A percentile compares a stretch with the other conserved stretches of the same genome.
phyloP scores from a whole-genome alignment of 805 yeast genomes.

The Kodamaea hsintzibuensis region DNA sequence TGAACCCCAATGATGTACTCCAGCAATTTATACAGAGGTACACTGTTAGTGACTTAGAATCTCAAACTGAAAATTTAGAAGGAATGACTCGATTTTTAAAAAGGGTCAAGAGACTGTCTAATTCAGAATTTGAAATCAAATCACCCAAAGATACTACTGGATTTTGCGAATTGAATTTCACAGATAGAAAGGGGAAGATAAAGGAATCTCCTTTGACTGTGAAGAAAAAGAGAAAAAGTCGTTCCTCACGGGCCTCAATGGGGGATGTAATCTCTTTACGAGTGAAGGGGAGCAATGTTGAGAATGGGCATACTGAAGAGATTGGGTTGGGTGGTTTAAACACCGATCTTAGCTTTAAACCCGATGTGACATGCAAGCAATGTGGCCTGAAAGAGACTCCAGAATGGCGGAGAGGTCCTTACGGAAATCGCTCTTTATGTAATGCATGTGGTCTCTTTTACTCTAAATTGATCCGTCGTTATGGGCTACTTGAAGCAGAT shows the following conservation, averaged over 20 bases:
- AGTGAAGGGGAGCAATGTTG: conserved; percentile 1
- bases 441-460: conserved; percentile 23
- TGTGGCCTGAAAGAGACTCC: conserved; percentile 21
- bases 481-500: conserved; percentile 7
- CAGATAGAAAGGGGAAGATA: neutral
- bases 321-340: conserved; percentile 13
- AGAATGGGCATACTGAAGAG: conserved; percentile 5
- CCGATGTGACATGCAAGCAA: conserved; percentile 14
- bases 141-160: neutral
- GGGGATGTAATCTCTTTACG: conserved; percentile 5
- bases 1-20: neutral
- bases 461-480: conserved; percentile 14
- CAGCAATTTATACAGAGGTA: neutral
- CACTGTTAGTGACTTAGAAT: neutral
- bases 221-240: neutral
- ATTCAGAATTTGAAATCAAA: neutral
- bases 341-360: conserved; percentile 11
- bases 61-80: neutral
- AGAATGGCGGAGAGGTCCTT: conserved; percentile 23
- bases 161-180: neutral
- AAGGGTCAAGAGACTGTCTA: neutral
- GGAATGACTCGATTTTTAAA: neutral
- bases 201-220: neutral
- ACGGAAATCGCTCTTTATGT: conserved; percentile 18
- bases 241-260: neutral